These are phyloP conservation scores for Pyrus pyrifolia DNA, from an alignment of 306 rosid genomes.

Conservation along the genomic window DNA sequence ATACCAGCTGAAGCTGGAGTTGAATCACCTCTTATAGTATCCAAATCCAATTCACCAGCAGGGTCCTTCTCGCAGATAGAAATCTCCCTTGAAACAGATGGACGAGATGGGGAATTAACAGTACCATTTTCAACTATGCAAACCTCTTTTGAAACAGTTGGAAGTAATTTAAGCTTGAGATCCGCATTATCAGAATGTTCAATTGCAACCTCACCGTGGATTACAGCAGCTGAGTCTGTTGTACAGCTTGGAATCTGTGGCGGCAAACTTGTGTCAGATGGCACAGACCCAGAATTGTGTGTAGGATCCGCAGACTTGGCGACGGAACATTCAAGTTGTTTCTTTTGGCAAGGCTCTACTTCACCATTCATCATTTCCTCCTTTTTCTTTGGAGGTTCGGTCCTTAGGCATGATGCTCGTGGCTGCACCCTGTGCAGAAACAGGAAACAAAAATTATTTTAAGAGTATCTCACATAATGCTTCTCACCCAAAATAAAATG, in stretches of 20 bases:
- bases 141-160: constrained; percentile 26
- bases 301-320: constrained; percentile 9
- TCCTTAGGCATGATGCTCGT: constrained; percentile 51
- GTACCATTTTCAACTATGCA: constrained; percentile 20
- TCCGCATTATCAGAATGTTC: constrained; percentile 26
- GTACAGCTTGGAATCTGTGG: constrained; percentile 24
- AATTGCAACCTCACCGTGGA: constrained; percentile 17
- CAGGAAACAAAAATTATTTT: constrained; percentile 12
- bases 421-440: constrained; percentile 50
- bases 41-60: constrained; percentile 15
- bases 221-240: constrained; percentile 23
- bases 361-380: constrained; percentile 26
- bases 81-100: constrained; percentile 27
- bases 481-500: not conserved
- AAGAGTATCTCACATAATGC: constrained; percentile 1
- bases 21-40: constrained; percentile 10
- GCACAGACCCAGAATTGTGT: constrained; percentile 18
- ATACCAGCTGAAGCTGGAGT: constrained; percentile 1
- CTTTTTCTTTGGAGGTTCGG: constrained; percentile 40
- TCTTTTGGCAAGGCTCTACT: constrained; percentile 25
- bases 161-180: constrained; percentile 14
- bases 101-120: constrained; percentile 11
- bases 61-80: constrained; percentile 19
- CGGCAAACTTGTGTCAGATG: constrained; percentile 21
- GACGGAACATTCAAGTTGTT: constrained; percentile 30